Base-by-base conservation (phyloP, 176 grass and related monocot species). In the Musa itinerans region DNA sequence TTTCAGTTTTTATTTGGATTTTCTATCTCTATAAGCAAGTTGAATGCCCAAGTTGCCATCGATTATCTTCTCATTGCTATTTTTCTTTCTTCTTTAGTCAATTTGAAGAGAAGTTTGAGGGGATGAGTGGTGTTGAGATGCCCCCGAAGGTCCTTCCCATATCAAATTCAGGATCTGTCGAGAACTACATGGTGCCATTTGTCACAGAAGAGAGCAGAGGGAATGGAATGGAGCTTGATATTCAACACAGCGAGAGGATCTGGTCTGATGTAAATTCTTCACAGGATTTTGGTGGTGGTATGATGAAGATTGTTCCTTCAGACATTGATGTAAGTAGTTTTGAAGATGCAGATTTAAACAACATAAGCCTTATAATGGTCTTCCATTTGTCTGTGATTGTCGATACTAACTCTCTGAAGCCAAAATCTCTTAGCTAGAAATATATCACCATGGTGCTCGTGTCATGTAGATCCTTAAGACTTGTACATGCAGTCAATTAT, bases 291-390 rank as follows among this genome's bases (percentile, higher is more conserved):
- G 82, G 69, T 82, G 86, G 84, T 69, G 86, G 83, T 64, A 89
- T 93, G 71, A 91, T 78, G 62, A 99, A 86, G 81, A 91, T 94
- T 72, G 69, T 76, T 83, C 90, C 90, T 87, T 89, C 88, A 82
- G 90, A 93, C 75, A 67, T 87, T 68, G 86, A 89, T 63, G 95
- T 94, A 89, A 84, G 83, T 86, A 81, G 24, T 72, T 34, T 52
- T 61, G 17, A 51, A 48, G 34, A 8, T 68, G 27, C 50, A 63
- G 34, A 14, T 2, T 70, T 85, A 69, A 55, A 52, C 59, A 69
- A 50, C 52, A 54, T 76, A 22, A 15, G 16, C 11, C 72, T 51
- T 74, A 59, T 20, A 55, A 5, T 55, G 5, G 21, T 15, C 50
- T 16, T 25, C 11, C 21, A 21, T 17, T 15, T 26, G 10, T 3